phyloP scores from a whole-genome alignment of 1,284 basidiomycete genomes.

The Agroathelia rolfsii region DNA sequence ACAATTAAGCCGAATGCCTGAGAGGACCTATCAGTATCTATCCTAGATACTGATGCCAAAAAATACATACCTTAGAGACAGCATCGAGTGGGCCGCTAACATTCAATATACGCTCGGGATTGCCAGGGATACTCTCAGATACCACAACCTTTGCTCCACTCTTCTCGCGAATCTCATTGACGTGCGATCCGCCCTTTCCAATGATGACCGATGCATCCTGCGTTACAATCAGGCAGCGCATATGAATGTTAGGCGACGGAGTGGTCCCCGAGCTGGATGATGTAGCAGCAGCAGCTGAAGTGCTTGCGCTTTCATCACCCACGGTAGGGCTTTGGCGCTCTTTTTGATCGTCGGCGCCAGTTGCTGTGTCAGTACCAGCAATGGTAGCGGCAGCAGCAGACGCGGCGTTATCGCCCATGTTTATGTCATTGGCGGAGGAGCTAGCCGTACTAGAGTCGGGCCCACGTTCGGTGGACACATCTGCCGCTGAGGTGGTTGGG shows the following conservation, averaged over 20 bases:
- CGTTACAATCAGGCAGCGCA: slow-evolving; percentile 95
- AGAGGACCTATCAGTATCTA: slow-evolving; percentile 8
- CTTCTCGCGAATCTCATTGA: slow-evolving; percentile 98
- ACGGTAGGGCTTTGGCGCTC: too few relatives aligned
- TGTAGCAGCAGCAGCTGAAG: slow-evolving; percentile 28
- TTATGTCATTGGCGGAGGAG: slow-evolving; percentile 44
- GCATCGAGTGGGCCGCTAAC: slow-evolving; percentile 97
- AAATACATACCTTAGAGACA: slow-evolving; percentile 78
- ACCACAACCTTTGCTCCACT: slow-evolving; percentile 92
- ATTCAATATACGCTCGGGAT: slow-evolving; percentile 96
- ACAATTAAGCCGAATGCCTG: slow-evolving; percentile 99
- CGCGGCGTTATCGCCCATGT: slow-evolving; percentile 51
- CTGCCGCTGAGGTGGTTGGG: slow-evolving; percentile 33
- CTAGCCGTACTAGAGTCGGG: slow-evolving; percentile 31
- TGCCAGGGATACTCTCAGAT: slow-evolving; percentile 93
- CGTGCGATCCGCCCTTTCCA: slow-evolving; percentile 91
- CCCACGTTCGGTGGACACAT: slow-evolving; percentile 25
- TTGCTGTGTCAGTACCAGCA: slow-evolving; percentile 17
- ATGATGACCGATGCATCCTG: slow-evolving; percentile 99
- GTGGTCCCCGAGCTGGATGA: slow-evolving; percentile 35
- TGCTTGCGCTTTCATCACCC: slow-evolving; percentile 17
- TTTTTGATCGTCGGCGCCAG: too few relatives aligned
- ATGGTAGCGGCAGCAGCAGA: slow-evolving; percentile 29
- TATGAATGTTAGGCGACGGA: slow-evolving; percentile 75
- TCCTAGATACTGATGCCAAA: slow-evolving; percentile 8